Evolutionary conservation across 495 filamentous ascomycete species (phyloP).

Genomic region (Xylaria cubensis): DNA sequence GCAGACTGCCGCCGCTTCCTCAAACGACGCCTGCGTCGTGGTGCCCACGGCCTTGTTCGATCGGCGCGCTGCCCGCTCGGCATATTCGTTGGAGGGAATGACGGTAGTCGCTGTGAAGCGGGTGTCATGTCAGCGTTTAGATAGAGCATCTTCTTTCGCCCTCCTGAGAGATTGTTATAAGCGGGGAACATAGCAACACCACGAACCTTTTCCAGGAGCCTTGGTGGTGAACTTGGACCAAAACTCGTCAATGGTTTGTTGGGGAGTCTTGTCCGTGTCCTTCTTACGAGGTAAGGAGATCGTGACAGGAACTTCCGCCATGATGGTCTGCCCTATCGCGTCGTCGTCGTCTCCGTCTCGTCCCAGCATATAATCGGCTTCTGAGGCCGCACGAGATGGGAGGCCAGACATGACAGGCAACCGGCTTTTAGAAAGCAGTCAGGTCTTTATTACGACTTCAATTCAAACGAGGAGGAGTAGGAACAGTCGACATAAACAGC

Average conservation of each 20-base stretch:
- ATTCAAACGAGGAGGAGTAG: not conserved
- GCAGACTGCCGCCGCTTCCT: slow-evolving; percentile 75
- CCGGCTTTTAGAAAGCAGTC: not conserved
- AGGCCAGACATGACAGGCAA: slow-evolving; percentile 29
- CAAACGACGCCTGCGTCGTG: slow-evolving; percentile 67
- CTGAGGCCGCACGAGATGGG: slow-evolving; percentile 27
- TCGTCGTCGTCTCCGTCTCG: slow-evolving; percentile 27
- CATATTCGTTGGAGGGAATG: slow-evolving; percentile 75
- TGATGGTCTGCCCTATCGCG: slow-evolving; percentile 30
- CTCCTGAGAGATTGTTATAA: not conserved
- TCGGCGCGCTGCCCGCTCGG: slow-evolving; percentile 69
- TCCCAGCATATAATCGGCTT: slow-evolving; percentile 27
- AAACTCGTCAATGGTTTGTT: slow-evolving; percentile 76
- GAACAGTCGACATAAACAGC: not conserved
- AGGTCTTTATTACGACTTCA: not conserved
- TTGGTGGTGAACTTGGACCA: slow-evolving; percentile 79
- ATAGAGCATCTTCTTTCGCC: not conserved
- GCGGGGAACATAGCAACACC: slow-evolving; percentile 10
- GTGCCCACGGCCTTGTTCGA: slow-evolving; percentile 47
- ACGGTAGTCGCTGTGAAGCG: slow-evolving; percentile 67
- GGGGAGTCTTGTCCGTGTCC: slow-evolving; percentile 62
- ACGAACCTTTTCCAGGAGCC: slow-evolving; percentile 58
- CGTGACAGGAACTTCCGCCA: slow-evolving; percentile 34
- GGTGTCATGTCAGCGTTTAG: not conserved
- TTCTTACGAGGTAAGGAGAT: slow-evolving; percentile 29